Evolutionary conservation across 2,329 filamentous ascomycete genomes (phyloP), one percentile per base, ranked within the genome.

Genomic region (Cercospora janseana): DNA sequence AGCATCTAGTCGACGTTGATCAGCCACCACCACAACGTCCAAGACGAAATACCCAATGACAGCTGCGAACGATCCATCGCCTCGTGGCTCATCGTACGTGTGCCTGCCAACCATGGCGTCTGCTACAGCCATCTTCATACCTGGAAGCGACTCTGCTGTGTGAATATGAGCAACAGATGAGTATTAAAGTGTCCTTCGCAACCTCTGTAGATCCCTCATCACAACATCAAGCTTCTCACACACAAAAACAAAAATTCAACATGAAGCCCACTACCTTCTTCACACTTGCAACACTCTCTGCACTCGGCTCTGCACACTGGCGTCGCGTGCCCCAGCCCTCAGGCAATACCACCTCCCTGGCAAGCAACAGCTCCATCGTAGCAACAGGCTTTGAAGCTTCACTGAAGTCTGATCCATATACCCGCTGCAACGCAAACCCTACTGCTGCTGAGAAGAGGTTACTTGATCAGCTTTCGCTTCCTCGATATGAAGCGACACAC

Each of bases 221-320:
- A 27, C 12, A n/a, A 21, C 44, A 40, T 37, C 32, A 23, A 32
- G 21, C 29, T 37, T 16, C 21, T 40, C 20, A 26, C 20, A 29
- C 13, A 47, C 18, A n/a, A n/a, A 38, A 13, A 13, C 32, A 24
- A 10, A 10, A 28, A 13, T 20, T 29, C 16, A 21, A 13, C 44
- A 47, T 47, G 44, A 47, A 47, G 34, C 13, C 12, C 31, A 47
- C 18, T 27, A 37, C 23, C 13, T 18, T 47, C 32, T 20, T 47
- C 6, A 21, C 34, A 7, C 32, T 47, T 8, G 16, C 44, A 1
- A 4, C 24, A 12, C 16, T 47, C 15, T 18, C 24, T 21, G 9
- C 23, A 21, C n/a, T 38, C 12, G 21, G 23, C 23, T 38, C 34
- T 29, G 44, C 44, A 5, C 44, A 38, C 34, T 38, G 32, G 44